These are phyloP conservation scores for Bretschneidera sinensis DNA, from an alignment of 345 rosid species.

Conservation along the genomic window DNA sequence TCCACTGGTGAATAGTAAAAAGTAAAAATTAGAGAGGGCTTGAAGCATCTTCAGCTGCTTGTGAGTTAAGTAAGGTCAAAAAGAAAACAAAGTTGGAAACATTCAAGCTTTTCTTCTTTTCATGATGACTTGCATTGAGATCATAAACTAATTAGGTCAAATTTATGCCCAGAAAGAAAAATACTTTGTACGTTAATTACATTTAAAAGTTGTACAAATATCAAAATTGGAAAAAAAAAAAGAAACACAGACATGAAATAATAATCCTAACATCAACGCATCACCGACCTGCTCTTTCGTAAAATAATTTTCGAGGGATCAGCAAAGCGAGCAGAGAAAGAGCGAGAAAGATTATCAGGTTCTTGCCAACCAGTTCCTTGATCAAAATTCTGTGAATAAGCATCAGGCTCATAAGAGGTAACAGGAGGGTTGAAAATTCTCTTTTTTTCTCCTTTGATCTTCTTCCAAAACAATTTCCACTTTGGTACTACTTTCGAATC, in stretches of 20 bases:
- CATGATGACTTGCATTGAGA: background rate
- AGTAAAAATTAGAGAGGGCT: background rate
- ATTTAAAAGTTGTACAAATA: no score
- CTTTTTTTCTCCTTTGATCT: slow-evolving; percentile 31
- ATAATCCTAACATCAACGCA: no score
- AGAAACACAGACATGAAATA: no score
- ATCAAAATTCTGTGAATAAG: slow-evolving; percentile 55
- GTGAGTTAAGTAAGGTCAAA: background rate
- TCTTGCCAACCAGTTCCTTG: slow-evolving; percentile 41
- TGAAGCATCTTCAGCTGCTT: slow-evolving; percentile 5
- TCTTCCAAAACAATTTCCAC: slow-evolving; percentile 39
- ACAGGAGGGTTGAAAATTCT: slow-evolving; percentile 17
- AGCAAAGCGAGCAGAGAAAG: slow-evolving; percentile 58
- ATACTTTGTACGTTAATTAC: no score
- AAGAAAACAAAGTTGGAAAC: no score
- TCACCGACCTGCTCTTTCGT: background rate
- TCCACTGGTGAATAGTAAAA: background rate
- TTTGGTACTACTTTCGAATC: background rate
- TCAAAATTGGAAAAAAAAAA: no score
- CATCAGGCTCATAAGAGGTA: slow-evolving; percentile 38
- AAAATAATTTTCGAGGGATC: slow-evolving; percentile 29
- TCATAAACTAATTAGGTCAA: background rate
- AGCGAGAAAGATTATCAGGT: slow-evolving; percentile 44
- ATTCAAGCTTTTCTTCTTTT: slow-evolving; percentile 4
- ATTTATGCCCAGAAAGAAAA: background rate